phyloP scores from a whole-genome alignment of 345 rosid genomes.

The Syzygium grande region DNA sequence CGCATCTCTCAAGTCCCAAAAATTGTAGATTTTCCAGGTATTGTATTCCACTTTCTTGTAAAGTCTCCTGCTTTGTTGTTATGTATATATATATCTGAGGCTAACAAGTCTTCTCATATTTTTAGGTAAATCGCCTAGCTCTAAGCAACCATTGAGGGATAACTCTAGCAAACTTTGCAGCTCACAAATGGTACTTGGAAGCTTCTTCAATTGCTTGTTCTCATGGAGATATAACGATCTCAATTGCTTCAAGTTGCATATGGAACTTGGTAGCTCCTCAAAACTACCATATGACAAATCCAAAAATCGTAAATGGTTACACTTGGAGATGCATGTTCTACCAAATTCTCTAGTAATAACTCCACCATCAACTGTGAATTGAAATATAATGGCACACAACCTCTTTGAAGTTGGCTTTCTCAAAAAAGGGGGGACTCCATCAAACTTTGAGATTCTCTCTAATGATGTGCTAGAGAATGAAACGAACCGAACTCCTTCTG shows the following conservation, averaged over 20 bases:
- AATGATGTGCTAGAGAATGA: background rate
- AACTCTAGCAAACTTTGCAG: background rate
- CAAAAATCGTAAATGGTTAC: accelerated
- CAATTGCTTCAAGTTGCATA: background rate
- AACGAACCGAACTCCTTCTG: background rate
- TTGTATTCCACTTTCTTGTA: background rate
- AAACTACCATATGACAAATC: background rate
- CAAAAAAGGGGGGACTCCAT: background rate
- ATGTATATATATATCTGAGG: background rate
- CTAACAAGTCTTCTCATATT: background rate
- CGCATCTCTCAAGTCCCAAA: background rate
- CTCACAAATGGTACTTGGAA: background rate
- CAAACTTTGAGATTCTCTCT: background rate
- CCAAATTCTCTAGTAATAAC: background rate
- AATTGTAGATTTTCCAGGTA: background rate
- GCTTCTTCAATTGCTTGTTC: background rate
- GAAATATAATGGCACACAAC: background rate
- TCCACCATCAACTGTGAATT: background rate
- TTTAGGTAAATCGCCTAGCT: background rate
- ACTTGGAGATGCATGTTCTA: background rate
- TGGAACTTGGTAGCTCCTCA: background rate
- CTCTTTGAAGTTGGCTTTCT: background rate
- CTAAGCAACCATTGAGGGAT: background rate
- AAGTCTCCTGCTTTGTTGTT: background rate
- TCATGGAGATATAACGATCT: background rate